Evolutionary conservation across 2,329 filamentous ascomycete species (phyloP), one percentile per base, ranked within the genome.

Genomic region (Trichoderma sp.): DNA sequence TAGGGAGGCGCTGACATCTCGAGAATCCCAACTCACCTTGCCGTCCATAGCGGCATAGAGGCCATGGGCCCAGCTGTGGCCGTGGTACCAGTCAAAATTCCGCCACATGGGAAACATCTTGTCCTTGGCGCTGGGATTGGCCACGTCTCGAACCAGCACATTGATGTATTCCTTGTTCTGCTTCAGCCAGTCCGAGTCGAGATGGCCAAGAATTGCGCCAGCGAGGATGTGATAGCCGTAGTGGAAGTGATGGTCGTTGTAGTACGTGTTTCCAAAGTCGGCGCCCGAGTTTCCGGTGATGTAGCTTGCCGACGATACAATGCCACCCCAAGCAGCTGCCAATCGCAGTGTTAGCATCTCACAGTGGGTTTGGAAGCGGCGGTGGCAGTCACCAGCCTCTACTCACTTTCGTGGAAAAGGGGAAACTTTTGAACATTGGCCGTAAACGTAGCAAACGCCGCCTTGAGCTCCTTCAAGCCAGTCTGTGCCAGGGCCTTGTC

Each of bases 71-170:
- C 94, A 97, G 68, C 90, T 93, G 83, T 98, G 95, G 2, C 94
- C 95, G 74, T 96, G 89, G 78, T 90, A 98, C 92, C 93, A 97
- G 79, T 98, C 95, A 75, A 97, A 98, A 67, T 84, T 87, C 58
- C 95, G 87, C 70, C 86, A 94, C 72, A 92, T 89, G 0, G 94
- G 94, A 78, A 96, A 98, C 73, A 88, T 88, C 32, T 84, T 82
- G 76, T 97, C 94, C 19, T 84, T 77, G 3, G 83, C 75, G 72
- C 87, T 89, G 0, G 93, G 89, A 78, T 97, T 97, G 54, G 93
- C 90, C 58, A 86, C 80, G 71, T 99, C 95, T 68, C 95, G 90
- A 58, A 95, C 89, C 54, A 99, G 84, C 71, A 87, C 88, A 77
- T 97, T 92, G 71, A 97, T 89, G 81, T 90, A 98, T 22, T 87